Percentiles rank a stretch among this genome's conserved stretches.
These are phyloP conservation scores for Mangifera indica DNA, from an alignment of 345 rosid genomes.

Conservation along the genomic window DNA sequence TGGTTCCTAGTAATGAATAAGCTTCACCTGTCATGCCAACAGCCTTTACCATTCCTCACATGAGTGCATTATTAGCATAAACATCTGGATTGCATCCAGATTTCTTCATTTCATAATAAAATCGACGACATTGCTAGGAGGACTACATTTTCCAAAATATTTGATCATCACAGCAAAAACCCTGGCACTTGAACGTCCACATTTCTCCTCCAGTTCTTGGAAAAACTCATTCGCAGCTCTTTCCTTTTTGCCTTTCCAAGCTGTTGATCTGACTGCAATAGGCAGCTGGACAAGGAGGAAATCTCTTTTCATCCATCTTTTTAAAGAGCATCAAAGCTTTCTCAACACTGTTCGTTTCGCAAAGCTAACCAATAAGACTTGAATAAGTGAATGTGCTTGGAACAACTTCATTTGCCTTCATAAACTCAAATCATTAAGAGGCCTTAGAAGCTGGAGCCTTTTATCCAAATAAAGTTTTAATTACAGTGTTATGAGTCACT, in stretches of 20 bases:
- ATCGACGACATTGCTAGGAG: slow-evolving; percentile 61
- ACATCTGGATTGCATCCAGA: slow-evolving; percentile 79
- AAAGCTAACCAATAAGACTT: slow-evolving; percentile 85
- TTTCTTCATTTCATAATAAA: slow-evolving; percentile 82
- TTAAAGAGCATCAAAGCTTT: slow-evolving; percentile 87
- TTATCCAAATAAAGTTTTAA: slow-evolving; percentile 64
- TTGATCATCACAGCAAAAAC: slow-evolving; percentile 96
- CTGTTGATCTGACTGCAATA: slow-evolving; percentile 87
- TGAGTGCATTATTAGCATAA: slow-evolving; percentile 80
- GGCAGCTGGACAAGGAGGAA: slow-evolving; percentile 96
- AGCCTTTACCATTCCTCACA: slow-evolving; percentile 90
- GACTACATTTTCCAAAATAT: slow-evolving; percentile 83
- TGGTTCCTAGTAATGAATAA: slow-evolving; percentile 59
- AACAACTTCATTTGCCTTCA: slow-evolving; percentile 61
- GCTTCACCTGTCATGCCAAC: slow-evolving; percentile 75
- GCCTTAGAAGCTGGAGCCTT: slow-evolving; percentile 72
- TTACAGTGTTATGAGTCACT: slow-evolving; percentile 72
- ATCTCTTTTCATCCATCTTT: slow-evolving; percentile 97
- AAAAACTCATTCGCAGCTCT: slow-evolving; percentile 92
- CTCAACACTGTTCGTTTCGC: slow-evolving; percentile 75
- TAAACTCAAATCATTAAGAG: slow-evolving; percentile 74
- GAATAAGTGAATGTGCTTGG: slow-evolving; percentile 93
- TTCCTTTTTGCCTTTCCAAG: slow-evolving; percentile 84
- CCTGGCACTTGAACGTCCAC: slow-evolving; percentile 68
- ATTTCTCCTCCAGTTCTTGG: slow-evolving; percentile 80